Conservation (phyloP, 2,329 filamentous ascomycete species). For the Fusarium coicis region DNA sequence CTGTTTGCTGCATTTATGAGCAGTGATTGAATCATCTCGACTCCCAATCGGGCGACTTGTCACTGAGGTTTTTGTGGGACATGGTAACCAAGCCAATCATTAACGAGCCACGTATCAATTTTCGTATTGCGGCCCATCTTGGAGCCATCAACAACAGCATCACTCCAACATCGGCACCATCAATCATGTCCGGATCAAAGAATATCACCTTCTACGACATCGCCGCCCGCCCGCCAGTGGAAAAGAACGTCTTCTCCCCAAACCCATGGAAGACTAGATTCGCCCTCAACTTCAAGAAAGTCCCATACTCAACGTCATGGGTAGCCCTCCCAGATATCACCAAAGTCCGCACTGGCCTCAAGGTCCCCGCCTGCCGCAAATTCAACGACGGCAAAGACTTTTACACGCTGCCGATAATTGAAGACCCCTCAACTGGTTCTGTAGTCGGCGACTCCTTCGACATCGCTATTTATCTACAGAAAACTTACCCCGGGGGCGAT, state of each 20-base stretch:
- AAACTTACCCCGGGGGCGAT: slow-evolving; percentile 59
- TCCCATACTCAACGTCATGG: slow-evolving; percentile 56
- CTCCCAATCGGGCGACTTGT: rapidly evolving
- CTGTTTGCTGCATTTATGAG: rapidly evolving
- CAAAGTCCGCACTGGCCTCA: slow-evolving; percentile 58
- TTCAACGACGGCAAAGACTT: slow-evolving; percentile 67
- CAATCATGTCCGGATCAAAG: background rate
- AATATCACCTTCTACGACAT: slow-evolving; percentile 57
- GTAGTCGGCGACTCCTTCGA: slow-evolving; percentile 72
- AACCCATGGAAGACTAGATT: slow-evolving; percentile 51
- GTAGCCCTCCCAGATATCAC: slow-evolving; percentile 63
- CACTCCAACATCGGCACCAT: rapidly evolving
- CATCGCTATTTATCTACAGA: slow-evolving; percentile 70
- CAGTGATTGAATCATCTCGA: rapidly evolving
- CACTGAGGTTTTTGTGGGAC: background rate
- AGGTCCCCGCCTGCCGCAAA: slow-evolving; percentile 62
- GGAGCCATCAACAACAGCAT: rapidly evolving
- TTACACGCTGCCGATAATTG: slow-evolving; percentile 69
- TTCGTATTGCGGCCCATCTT: background rate
- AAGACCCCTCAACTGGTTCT: slow-evolving; percentile 54
- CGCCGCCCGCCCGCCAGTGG: slow-evolving; percentile 47
- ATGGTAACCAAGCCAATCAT: background rate
- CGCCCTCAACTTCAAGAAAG: slow-evolving; percentile 56
- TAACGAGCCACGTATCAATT: background rate
- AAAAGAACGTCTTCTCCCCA: slow-evolving; percentile 37